Percentiles rank a stretch among this genome's conserved stretches.
phyloP scores from a whole-genome alignment of 2,329 filamentous ascomycete genomes.

The Diaporthe sp. region DNA sequence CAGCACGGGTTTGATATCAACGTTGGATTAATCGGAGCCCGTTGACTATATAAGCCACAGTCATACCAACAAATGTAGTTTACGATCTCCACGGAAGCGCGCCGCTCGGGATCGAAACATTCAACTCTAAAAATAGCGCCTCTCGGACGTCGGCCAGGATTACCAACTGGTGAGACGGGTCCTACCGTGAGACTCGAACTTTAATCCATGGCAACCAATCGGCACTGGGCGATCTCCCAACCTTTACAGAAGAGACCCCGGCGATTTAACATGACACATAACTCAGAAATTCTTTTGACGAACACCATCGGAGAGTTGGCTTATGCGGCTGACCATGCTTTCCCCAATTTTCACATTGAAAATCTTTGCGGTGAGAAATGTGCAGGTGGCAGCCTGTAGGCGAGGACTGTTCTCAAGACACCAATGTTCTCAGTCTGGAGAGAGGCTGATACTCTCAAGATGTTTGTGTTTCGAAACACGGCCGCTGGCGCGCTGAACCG shows the following conservation, averaged over 20 bases:
- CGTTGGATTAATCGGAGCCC: too few species aligned
- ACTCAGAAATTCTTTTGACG: neutral
- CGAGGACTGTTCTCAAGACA: neutral
- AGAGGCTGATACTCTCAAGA: too few species aligned
- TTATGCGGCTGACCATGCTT: too few species aligned
- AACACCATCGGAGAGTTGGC: neutral
- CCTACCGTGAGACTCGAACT: conserved; percentile 18
- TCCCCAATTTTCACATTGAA: too few species aligned
- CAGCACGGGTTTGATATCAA: too few species aligned
- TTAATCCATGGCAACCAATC: conserved; percentile 3
- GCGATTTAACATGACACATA: neutral
- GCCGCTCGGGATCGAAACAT: neutral
- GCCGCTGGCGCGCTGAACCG: neutral
- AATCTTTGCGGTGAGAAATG: neutral
- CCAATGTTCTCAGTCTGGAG: too few species aligned
- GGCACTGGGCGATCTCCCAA: neutral
- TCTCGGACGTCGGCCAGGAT: neutral
- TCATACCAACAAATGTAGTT: too few species aligned
- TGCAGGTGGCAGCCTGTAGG: neutral
- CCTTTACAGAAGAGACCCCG: neutral
- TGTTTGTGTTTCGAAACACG: neutral
- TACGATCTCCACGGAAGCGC: neutral
- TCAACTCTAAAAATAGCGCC: conserved; percentile 6
- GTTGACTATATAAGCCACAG: too few species aligned
- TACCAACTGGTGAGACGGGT: neutral